Evolutionary conservation across 352 stramenopile species (phyloP).

Genomic region (Blastocystis sp.): DNA sequence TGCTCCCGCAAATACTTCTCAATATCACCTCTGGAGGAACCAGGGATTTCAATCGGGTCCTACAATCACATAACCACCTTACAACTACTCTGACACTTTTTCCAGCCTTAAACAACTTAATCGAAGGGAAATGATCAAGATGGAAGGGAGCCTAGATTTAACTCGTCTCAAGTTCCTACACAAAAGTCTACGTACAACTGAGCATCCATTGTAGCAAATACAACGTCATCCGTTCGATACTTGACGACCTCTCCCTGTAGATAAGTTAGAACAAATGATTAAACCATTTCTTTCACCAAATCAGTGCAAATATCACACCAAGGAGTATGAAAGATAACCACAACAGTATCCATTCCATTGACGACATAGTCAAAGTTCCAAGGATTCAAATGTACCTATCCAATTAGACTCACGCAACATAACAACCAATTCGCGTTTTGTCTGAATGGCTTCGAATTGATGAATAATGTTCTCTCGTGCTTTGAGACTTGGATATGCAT

Average conservation of each 20-base stretch:
- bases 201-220: slow-evolving; percentile 50
- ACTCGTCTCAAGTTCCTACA: not conserved
- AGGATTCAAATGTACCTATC: slow-evolving; percentile 34
- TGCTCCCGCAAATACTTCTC: not conserved
- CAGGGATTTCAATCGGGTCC: slow-evolving; percentile 2
- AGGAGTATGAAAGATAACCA: slow-evolving; percentile 30
- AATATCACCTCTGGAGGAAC: slow-evolving; percentile 8
- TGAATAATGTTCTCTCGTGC: slow-evolving; percentile 53
- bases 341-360: slow-evolving; percentile 27
- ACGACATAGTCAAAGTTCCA: slow-evolving; percentile 50
- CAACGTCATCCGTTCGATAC: slow-evolving; percentile 18
- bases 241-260: slow-evolving; percentile 24
- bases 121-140: slow-evolving; percentile 23
- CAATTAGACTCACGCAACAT: not conserved
- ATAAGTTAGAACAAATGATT: not conserved
- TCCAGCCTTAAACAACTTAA: slow-evolving; percentile 38
- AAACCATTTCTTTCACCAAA: slow-evolving; percentile 40
- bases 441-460: slow-evolving; percentile 48
- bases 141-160: slow-evolving; percentile 20
- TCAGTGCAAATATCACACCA: slow-evolving; percentile 45
- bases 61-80: not conserved
- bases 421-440: slow-evolving; percentile 7
- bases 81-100: not conserved
- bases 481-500: not conserved
- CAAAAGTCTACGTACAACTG: slow-evolving; percentile 55